phyloP scores from a whole-genome alignment of 2,329 filamentous ascomycete species.

The Trichoderma oligosporum region DNA sequence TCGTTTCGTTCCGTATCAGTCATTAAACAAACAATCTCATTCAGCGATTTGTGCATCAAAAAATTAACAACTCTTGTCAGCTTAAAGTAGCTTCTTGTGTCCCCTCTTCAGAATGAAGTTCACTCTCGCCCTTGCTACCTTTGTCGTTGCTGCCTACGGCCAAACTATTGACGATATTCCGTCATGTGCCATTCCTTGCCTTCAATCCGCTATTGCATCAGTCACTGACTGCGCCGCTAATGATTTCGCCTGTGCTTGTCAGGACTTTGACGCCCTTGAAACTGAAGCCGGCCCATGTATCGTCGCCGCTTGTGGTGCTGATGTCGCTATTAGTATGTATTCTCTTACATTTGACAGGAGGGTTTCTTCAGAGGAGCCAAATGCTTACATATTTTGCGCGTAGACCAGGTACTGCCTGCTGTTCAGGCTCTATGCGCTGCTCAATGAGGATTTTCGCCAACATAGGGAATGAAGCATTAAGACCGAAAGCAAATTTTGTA shows the following conservation, averaged over 20 bases:
- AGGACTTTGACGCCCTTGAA: neutral
- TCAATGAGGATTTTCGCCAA: neutral
- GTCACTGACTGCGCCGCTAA: constrained; percentile 6
- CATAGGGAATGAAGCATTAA: too few relatives aligned
- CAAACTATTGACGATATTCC: constrained; percentile 35
- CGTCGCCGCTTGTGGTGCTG: neutral
- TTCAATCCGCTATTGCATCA: constrained; percentile 30
- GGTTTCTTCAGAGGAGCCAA: too few relatives aligned
- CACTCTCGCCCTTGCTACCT: constrained; percentile 32
- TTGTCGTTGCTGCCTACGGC: constrained; percentile 34
- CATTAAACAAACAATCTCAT: neutral
- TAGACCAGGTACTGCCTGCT: neutral
- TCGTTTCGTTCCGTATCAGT: neutral
- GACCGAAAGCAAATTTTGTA: too few relatives aligned
- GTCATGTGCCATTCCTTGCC: constrained; percentile 36
- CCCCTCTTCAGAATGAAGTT: constrained; percentile 37
- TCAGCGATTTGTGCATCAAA: neutral
- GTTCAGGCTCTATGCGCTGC: neutral
- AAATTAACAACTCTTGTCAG: neutral
- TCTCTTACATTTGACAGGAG: neutral
- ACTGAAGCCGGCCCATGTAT: neutral
- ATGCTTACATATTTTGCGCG: neutral
- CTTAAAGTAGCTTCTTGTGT: neutral
- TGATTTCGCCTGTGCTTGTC: neutral
- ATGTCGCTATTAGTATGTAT: neutral